Base-by-base conservation (phyloP, 805 yeast species). In the Lipomyces spencermartinsiae region DNA sequence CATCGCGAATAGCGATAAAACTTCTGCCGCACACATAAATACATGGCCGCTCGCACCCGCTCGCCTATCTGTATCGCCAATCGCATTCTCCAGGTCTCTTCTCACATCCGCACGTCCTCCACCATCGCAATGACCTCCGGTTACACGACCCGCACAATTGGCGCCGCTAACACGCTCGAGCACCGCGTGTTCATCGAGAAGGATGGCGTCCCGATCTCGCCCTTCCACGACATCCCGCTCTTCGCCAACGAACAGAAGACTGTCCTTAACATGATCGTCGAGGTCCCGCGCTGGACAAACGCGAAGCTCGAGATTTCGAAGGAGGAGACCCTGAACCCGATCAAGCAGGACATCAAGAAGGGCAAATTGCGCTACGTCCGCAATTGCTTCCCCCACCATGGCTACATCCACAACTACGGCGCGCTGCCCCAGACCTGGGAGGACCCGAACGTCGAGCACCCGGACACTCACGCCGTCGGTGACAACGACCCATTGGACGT, bases 371-470 rank as follows among this genome's bases (percentile, higher is more conserved):
- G 98, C 83, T 95, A 89, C 76, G 98, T 95, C 69, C 89, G 97
- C 84, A 95, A 95, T 87, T 88, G 97, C 81, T 94, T 94, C 92
- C 99, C 99, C 63, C 97, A 91, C 85, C 97, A 95, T 80, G 99
- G 99, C 76, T 94, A 95, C 85, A 94, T 94, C 75, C 97, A 93
- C 84, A 95, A 95, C 85, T 94, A 94, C 80, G 99, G 73, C 80
- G 98, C 98, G 61, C 90, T 94, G 87, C 98, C 98, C 73, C 98
- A 94, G 81, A 94, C 98, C 2, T 94, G 98, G 98, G 99, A 94
- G 80, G 97, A 95, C 77, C 96, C 97, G n/a, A 86, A 89, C 67
- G 82, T 81, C 62, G 75, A 72, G 64, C 82, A 80, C 74, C 77
- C 80, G 37, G 83, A 71, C 68, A 81, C 85, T 67, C 83, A 80